These are phyloP conservation scores for Choanephora cucurbitarum DNA, from an alignment of 371 early-diverging fungal species.

Conservation along the genomic window DNA sequence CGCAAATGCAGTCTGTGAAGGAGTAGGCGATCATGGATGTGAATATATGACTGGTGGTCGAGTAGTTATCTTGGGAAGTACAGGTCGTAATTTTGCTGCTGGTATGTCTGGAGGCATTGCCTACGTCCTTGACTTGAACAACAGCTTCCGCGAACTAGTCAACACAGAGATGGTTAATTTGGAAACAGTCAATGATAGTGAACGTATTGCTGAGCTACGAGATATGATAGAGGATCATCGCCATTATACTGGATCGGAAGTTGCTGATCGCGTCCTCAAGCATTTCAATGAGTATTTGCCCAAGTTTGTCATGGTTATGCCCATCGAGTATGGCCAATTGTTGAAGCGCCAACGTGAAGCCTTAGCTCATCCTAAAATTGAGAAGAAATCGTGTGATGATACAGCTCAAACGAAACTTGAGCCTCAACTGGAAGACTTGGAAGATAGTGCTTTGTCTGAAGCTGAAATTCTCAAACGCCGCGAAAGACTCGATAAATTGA, in stretches of 20 bases:
- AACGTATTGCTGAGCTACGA: conserved; percentile 77
- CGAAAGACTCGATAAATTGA: conserved; percentile 75
- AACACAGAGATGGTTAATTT: conserved; percentile 92
- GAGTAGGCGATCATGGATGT: conserved; percentile 97
- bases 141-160: conserved; percentile 65
- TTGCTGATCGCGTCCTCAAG: conserved; percentile 75
- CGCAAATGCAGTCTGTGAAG: conserved; percentile 93
- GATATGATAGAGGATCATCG: conserved; percentile 81
- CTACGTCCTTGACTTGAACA: conserved; percentile 73
- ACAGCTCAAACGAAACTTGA: conserved; percentile 41
- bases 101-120: conserved; percentile 96
- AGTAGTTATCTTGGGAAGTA: conserved; percentile 79
- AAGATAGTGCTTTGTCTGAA: conserved; percentile 84
- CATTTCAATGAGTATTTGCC: conserved; percentile 73
- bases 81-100: conserved; percentile 94
- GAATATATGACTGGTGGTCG: conserved; percentile 98
- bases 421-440: conserved; percentile 80
- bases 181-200: conserved; percentile 74
- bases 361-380: conserved; percentile 38
- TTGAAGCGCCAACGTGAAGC: conserved; percentile 64
- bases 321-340: conserved; percentile 87
- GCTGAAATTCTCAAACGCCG: conserved; percentile 65
- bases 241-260: conserved; percentile 79
- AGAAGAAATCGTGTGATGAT: conserved; percentile 36
- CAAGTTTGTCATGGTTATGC: conserved; percentile 92